Base-by-base conservation (phyloP, 2,329 filamentous ascomycete genomes). In the Xylariaceae sp. region DNA sequence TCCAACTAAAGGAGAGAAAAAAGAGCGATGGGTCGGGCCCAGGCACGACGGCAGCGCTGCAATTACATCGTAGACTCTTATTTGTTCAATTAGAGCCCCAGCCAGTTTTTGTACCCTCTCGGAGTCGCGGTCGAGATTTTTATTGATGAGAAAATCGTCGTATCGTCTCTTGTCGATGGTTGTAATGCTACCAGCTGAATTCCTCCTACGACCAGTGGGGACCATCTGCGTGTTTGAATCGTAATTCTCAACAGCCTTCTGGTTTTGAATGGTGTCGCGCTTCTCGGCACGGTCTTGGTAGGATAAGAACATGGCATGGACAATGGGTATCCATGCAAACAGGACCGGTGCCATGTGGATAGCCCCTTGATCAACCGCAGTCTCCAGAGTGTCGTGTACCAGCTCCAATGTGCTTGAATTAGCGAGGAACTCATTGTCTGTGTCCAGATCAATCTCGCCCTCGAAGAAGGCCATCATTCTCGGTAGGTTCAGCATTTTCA, bases 271-370 rank as follows among this genome's bases (percentile, higher is more conserved):
- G 27, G 78, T 70, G 57, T 83, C 80, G 42, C 80, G 71, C 50
- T 77, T 76, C 62, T 87, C 83, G 36, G 80, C 81, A 41, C 85
- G 75, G 44, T 75, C 75, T 49, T 81, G 75, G 56, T 83, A 86
- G 11, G 80, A 80, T 39, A 81, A 71, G 57, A 82, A 81, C 71
- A 94, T 82, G 22, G 80, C 77, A 60, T 87, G 81, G 10, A 91
- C 74, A 22, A 96, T 80, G 42, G 92, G 74, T 4, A 85, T 83
- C 91, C 91, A 97, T 3, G 87, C 82, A 57, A 95, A 87, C 17
- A 89, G 78, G 15, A 88, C 82, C 1, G 89, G 89, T 48, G 81
- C 83, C 17, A 87, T 87, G 33, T 81, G 81, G 35, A 75, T 72
- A n/a, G 81, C 74, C 14, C 77, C 77, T 17, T 70, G 64, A 27